A percentile compares a stretch with the other conserved stretches of the same genome.
phyloP scores from a whole-genome alignment of 805 yeast species.

The Hanseniaspora lachancei region DNA sequence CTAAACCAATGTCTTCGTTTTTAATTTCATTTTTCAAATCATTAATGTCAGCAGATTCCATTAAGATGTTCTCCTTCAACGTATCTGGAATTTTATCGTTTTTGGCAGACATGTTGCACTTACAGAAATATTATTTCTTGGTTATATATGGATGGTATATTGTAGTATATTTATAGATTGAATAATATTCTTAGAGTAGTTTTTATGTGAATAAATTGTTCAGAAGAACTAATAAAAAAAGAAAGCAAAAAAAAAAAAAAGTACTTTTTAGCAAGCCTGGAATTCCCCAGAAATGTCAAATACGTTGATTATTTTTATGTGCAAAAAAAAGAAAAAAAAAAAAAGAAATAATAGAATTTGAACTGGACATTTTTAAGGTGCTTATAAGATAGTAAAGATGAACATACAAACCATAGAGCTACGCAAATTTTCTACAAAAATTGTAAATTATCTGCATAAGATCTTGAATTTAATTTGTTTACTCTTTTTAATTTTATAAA shows the following conservation, averaged over 20 bases:
- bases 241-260: background rate
- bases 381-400: too few species aligned
- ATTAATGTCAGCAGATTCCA: slow-evolving; percentile 62
- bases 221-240: background rate
- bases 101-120: slow-evolving; percentile 23
- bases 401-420: too few species aligned
- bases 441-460: too few species aligned
- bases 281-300: background rate
- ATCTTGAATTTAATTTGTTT: too few species aligned
- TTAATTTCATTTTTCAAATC: slow-evolving; percentile 8
- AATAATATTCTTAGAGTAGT: background rate
- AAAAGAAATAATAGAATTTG: background rate
- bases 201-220: too few species aligned
- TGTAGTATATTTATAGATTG: background rate
- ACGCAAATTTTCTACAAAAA: too few species aligned
- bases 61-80: slow-evolving; percentile 84
- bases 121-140: background rate
- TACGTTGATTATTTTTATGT: background rate
- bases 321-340: background rate
- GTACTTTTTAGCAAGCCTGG: background rate
- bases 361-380: too few species aligned
- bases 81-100: slow-evolving; percentile 45
- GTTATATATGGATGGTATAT: background rate
- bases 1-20: slow-evolving; percentile 54
- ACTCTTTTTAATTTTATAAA: too few species aligned